A percentile compares a stretch with the other conserved stretches of the same genome.
Conservation (phyloP, 2,329 filamentous ascomycete genomes). For the Pseudogymnoascus sp. region DNA sequence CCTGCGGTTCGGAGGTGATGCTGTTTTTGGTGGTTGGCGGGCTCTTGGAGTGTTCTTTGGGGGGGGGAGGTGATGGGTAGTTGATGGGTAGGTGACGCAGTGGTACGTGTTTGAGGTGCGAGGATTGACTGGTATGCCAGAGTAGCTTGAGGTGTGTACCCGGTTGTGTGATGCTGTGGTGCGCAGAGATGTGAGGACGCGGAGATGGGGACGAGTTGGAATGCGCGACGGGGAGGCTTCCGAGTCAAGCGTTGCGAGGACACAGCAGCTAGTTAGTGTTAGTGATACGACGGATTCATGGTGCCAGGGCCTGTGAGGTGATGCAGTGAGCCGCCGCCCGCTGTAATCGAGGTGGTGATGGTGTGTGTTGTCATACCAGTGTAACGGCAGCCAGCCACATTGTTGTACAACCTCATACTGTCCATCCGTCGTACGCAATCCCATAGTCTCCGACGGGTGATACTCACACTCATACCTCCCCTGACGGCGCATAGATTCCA, state of each 20-base stretch:
- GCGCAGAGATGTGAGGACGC: not conserved
- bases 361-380: not conserved
- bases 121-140: too few relatives aligned
- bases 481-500: not conserved
- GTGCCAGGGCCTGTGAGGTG: not conserved
- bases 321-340: not conserved
- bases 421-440: not conserved
- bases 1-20: not conserved
- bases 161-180: not conserved
- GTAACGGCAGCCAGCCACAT: not conserved
- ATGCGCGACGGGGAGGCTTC: not conserved
- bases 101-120: not conserved
- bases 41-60: not conserved
- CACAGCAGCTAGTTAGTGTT: not conserved
- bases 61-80: not conserved
- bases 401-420: not conserved
- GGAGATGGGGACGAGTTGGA: not conserved
- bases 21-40: not conserved
- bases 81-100: not conserved
- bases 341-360: not conserved
- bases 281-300: not conserved
- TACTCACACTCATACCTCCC: not conserved
- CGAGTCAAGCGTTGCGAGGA: not conserved
- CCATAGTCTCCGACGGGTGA: not conserved
- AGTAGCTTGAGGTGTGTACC: not conserved